Conservation (phyloP, 768 basidiomycete species). For the Asterophora lycoperdoides region DNA sequence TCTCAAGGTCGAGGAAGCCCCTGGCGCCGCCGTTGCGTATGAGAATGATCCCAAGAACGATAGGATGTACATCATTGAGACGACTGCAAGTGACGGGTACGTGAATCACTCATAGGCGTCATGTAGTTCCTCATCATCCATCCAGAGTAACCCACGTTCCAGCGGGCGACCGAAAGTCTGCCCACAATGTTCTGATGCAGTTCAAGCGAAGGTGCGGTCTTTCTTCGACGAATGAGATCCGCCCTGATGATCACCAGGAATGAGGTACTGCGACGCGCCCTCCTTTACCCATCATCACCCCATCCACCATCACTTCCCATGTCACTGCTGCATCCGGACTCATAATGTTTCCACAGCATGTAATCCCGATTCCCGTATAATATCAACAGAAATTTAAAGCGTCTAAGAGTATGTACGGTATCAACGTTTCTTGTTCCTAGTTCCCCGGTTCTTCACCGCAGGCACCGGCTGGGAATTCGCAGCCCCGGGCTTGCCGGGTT, state of each 20-base stretch:
- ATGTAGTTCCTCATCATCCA: background rate
- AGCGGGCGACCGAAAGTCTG: conserved; percentile 39
- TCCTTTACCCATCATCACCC: conserved; percentile 41
- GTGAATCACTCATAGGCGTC: background rate
- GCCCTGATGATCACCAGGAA: conserved; percentile 35
- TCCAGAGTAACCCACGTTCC: conserved; percentile 23
- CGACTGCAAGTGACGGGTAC: conserved; percentile 47
- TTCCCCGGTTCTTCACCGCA: conserved; percentile 22
- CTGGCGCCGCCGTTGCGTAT: conserved; percentile 55
- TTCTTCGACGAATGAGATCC: background rate
- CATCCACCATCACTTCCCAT: conserved; percentile 12
- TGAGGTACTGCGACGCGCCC: conserved; percentile 47
- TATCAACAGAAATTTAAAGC: background rate
- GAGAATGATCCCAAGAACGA: conserved; percentile 48
- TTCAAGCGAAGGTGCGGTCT: conserved; percentile 61
- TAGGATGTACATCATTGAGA: conserved; percentile 75
- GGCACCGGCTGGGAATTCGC: background rate
- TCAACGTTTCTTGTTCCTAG: conserved; percentile 35
- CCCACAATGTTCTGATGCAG: conserved; percentile 49
- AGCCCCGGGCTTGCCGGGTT: conserved; percentile 6
- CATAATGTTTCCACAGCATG: background rate
- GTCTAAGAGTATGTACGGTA: background rate
- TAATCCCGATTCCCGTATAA: too few species aligned
- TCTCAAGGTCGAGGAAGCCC: conserved; percentile 67
- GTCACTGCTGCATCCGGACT: conserved; percentile 5